Base-by-base conservation (phyloP, 768 basidiomycete species). In the Boletus tylopilopsis region DNA sequence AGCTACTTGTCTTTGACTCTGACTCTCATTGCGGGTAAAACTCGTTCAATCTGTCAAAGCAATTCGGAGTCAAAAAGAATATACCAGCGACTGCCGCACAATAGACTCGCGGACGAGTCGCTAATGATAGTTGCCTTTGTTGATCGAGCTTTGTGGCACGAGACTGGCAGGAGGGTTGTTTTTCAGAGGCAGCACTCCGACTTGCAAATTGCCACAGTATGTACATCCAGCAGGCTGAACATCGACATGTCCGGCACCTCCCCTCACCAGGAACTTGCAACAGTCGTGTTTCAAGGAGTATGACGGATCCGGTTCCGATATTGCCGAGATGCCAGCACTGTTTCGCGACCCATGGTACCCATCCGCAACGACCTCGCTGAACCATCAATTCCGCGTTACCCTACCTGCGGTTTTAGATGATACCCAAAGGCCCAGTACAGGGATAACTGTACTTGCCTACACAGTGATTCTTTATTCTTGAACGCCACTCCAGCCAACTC, bases 371-470 rank as follows among this genome's bases (percentile, higher is more conserved):
- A 24, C n/a, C 2, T 7, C 12, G 18, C 11, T 13, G 21, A 34
- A 29, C 10, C 18, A n/a, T 25, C 21, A 25, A 42, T 7, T 10
- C 30, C 23, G 16, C 30, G 18, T 4, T n/a, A 4, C n/a, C n/a
- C 23, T 4, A 22, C 35, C 40, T 38, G 29, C 5, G 15, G 22
- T 25, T 44, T 50, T 23, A 11, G n/a, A 22, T 49, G 29, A 41
- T 6, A 19, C 25, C 2, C 24, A 27, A 25, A 34, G 5, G 13
- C 16, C 2, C 15, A 46, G 7, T 29, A 24, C n/a, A 0, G 32
- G 42, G 42, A 39, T 4, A 30, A n/a, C 1, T 47, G 13, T 47
- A 47, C 59, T 58, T 22, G 42, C 47, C 59, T 61, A 12, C 22
- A 24, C 18, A 42, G 6, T 2, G 21, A 4, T 7, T 16, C 34